Percentiles rank a stretch among this genome's conserved stretches.
These are phyloP conservation scores for Penicillium psychrosexuale DNA, from an alignment of 2,329 filamentous ascomycete genomes.

Conservation along the genomic window DNA sequence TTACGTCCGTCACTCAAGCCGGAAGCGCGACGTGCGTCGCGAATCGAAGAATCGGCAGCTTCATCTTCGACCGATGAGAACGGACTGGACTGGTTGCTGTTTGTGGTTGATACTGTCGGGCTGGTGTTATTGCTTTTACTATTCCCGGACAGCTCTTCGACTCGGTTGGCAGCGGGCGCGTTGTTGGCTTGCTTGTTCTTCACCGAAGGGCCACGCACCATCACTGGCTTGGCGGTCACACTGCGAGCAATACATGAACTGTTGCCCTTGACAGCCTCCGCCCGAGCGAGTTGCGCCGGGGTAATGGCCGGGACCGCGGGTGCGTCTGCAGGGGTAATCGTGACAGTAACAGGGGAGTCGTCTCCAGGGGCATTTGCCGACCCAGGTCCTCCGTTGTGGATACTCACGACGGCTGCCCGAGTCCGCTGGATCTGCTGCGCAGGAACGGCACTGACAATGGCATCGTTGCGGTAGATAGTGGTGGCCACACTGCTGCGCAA, in stretches of 20 bases:
- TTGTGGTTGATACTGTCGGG: conserved; percentile 18
- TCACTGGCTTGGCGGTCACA: conserved; percentile 45
- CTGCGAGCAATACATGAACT: conserved; percentile 47
- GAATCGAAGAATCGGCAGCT: conserved; percentile 1
- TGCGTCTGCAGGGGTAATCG: conserved; percentile 42
- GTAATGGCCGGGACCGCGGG: conserved; percentile 74
- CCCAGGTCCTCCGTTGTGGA: conserved; percentile 61
- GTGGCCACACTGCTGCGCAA: conserved; percentile 71
- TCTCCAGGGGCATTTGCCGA: conserved; percentile 43
- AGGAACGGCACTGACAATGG: conserved; percentile 71
- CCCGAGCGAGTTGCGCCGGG: conserved; percentile 41
- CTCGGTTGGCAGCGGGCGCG: conserved; percentile 17
- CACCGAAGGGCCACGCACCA: conserved; percentile 39
- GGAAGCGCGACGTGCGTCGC: conserved; percentile 13
- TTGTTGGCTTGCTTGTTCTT: conserved; percentile 34
- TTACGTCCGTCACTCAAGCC: conserved; percentile 16
- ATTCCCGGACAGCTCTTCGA: conserved; percentile 16
- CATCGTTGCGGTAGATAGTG: conserved; percentile 90
- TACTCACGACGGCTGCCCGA: conserved; percentile 89
- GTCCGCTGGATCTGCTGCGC: conserved; percentile 83
- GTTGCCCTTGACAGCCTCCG: conserved; percentile 32
- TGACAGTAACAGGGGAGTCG: conserved; percentile 37
- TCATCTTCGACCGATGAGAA: conserved; percentile 33
- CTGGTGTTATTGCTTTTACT: conserved; percentile 12
- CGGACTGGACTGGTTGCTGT: conserved; percentile 18